A percentile compares a stretch with the other conserved stretches of the same genome.
phyloP scores from a whole-genome alignment of 139 green algal species.

The Picochlorum costavermella region DNA sequence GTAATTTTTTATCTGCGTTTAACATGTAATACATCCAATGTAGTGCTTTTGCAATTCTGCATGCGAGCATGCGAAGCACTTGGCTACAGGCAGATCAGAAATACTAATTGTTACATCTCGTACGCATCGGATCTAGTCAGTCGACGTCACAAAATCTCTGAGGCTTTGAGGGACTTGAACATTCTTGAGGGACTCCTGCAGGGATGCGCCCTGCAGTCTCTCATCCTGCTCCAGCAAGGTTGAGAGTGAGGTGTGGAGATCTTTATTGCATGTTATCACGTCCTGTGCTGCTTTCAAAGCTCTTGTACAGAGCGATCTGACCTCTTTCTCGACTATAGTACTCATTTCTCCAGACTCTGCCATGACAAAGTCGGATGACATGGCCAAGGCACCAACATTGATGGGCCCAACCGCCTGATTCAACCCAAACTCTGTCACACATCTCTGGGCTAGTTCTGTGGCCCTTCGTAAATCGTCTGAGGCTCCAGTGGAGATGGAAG shows the following conservation, averaged over 20 bases:
- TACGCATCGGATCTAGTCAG: no score
- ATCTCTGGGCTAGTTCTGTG: constrained; percentile 70
- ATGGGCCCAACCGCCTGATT: constrained; percentile 62
- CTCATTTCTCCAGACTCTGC: constrained; percentile 32
- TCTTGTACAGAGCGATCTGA: constrained; percentile 50
- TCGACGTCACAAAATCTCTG: constrained; percentile 11
- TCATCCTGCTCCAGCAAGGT: constrained; percentile 41
- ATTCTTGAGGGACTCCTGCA: constrained; percentile 11
- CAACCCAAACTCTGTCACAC: constrained; percentile 69
- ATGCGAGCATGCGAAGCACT: no score
- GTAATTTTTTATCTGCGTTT: no score
- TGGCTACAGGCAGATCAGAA: no score
- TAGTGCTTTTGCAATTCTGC: no score
- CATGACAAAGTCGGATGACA: constrained; percentile 28
- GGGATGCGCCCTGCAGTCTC: constrained; percentile 45
- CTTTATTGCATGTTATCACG: constrained; percentile 48
- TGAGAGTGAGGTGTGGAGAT: constrained; percentile 37
- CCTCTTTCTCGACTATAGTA: constrained; percentile 54
- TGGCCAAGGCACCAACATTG: constrained; percentile 37
- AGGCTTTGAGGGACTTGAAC: constrained; percentile 10
- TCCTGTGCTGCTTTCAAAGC: constrained; percentile 58
- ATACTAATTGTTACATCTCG: no score
- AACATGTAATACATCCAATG: no score
- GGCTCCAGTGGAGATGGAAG: constrained; percentile 48
- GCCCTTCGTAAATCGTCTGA: constrained; percentile 82